Percentiles rank a stretch among this genome's conserved stretches.
phyloP scores from a whole-genome alignment of 441 rosid species.

The Eruca vesicaria region DNA sequence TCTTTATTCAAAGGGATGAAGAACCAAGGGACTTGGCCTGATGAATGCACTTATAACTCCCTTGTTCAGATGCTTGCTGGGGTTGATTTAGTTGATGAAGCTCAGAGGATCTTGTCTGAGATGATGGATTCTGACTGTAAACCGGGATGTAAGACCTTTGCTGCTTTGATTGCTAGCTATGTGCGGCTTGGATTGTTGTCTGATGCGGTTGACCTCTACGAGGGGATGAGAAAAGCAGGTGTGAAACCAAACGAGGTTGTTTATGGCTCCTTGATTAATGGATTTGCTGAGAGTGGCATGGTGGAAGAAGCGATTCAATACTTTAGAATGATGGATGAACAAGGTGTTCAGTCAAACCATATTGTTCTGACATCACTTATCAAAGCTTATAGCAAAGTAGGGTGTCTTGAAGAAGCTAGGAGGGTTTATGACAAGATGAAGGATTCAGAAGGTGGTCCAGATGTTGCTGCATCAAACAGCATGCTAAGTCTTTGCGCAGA shows the following conservation, averaged over 20 bases:
- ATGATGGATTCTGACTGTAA: constrained; percentile 65
- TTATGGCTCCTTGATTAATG: constrained; percentile 77
- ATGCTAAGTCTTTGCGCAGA: constrained; percentile 80
- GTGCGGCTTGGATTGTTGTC: constrained; percentile 67
- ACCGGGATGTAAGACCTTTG: constrained; percentile 64
- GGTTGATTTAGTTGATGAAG: constrained; percentile 69
- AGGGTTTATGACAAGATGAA: constrained; percentile 60
- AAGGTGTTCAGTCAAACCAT: constrained; percentile 59
- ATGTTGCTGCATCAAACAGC: constrained; percentile 70
- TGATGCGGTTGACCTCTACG: constrained; percentile 53
- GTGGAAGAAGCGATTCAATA: constrained; percentile 70
- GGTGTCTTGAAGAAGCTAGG: constrained; percentile 70
- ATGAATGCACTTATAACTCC: constrained; percentile 82
- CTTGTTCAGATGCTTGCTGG: constrained; percentile 78
- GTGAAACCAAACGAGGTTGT: constrained; percentile 84
- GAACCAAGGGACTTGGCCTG: constrained; percentile 87
- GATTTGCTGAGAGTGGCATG: constrained; percentile 66
- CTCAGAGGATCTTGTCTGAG: constrained; percentile 63
- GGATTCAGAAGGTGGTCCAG: constrained; percentile 65
- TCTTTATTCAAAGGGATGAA: constrained; percentile 78
- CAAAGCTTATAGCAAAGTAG: constrained; percentile 81
- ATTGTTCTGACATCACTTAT: constrained; percentile 77
- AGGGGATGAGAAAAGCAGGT: constrained; percentile 61
- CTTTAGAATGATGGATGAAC: constrained; percentile 60
- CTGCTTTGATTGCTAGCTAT: constrained; percentile 71